phyloP scores from a whole-genome alignment of 2,329 filamentous ascomycete genomes.

The Plenodomus lindquistii region DNA sequence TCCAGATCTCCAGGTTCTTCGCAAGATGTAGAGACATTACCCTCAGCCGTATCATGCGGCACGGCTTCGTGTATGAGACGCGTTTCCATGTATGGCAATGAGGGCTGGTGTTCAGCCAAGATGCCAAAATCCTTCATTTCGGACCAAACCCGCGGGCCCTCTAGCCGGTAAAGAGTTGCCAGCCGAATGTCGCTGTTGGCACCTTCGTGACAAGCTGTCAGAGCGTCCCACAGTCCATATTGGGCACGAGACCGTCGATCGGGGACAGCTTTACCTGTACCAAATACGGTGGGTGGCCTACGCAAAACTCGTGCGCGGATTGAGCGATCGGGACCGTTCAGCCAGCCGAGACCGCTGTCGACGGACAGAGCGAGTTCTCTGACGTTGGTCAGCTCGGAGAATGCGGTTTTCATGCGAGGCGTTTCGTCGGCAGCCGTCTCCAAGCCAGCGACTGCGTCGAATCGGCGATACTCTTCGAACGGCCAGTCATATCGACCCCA shows the following conservation, averaged over 20 bases:
- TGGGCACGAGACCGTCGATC: slow-evolving; percentile 45
- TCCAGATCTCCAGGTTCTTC: slow-evolving; percentile 27
- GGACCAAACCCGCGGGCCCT: slow-evolving; percentile 17
- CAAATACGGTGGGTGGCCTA: slow-evolving; percentile 53
- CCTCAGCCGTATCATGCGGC: slow-evolving; percentile 22
- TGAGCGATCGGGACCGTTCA: slow-evolving; percentile 64
- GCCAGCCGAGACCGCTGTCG: slow-evolving; percentile 69
- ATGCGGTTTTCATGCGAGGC: slow-evolving; percentile 62
- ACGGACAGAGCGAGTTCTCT: slow-evolving; percentile 69
- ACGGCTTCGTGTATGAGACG: slow-evolving; percentile 33
- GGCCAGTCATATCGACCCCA: slow-evolving; percentile 72
- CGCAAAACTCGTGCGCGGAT: slow-evolving; percentile 53
- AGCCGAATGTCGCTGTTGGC: slow-evolving; percentile 28
- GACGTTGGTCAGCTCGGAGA: slow-evolving; percentile 60
- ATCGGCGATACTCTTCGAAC: slow-evolving; percentile 61
- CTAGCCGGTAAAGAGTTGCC: slow-evolving; percentile 35
- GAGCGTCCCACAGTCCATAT: slow-evolving; percentile 41
- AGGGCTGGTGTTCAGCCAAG: slow-evolving; percentile 22
- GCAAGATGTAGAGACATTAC: slow-evolving; percentile 20
- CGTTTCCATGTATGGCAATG: slow-evolving; percentile 35
- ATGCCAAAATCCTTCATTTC: slow-evolving; percentile 16
- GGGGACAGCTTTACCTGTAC: slow-evolving; percentile 41
- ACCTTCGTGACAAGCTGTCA: slow-evolving; percentile 25
- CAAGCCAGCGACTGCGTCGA: slow-evolving; percentile 61
- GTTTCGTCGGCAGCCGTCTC: slow-evolving; percentile 68